These are phyloP conservation scores for Patellifolia procumbens DNA, from an alignment of 179 eudicot genomes.

Conservation along the genomic window DNA sequence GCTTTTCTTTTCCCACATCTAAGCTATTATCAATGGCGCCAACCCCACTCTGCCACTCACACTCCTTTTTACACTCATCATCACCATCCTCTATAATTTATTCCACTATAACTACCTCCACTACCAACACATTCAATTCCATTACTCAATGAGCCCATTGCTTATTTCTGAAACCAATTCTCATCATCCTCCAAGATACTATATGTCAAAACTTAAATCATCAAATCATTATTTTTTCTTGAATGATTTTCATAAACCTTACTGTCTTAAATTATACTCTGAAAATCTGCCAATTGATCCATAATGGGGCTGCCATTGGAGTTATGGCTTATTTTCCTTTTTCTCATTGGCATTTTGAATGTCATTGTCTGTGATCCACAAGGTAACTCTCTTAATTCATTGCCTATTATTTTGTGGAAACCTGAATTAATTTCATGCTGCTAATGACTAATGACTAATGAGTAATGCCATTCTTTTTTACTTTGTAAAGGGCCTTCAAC, in stretches of 20 bases:
- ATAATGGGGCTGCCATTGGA: constrained; percentile 42
- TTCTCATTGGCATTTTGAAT: constrained; percentile 24
- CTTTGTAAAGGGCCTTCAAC: background rate
- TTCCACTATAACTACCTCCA: constrained; percentile 22
- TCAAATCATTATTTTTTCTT: background rate
- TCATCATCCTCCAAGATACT: background rate
- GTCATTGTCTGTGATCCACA: constrained; percentile 46
- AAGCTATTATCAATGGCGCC: constrained; percentile 26
- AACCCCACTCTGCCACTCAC: constrained; percentile 12
- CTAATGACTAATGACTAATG: too few relatives aligned
- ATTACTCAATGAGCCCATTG: background rate
- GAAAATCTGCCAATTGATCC: background rate
- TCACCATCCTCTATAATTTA: constrained; percentile 6
- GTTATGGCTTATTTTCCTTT: constrained; percentile 34
- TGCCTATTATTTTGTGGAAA: background rate
- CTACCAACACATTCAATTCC: background rate
- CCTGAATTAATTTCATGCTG: background rate
- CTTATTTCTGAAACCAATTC: background rate
- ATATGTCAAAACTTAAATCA: background rate
- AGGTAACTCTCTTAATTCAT: constrained; percentile 33
- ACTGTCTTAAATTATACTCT: background rate
- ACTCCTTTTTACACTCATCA: constrained; percentile 22
- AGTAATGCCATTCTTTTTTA: background rate
- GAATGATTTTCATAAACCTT: background rate
- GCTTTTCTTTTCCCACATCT: constrained; percentile 8